Conservation (phyloP, 768 basidiomycete species). For the Boletus fagicola region DNA sequence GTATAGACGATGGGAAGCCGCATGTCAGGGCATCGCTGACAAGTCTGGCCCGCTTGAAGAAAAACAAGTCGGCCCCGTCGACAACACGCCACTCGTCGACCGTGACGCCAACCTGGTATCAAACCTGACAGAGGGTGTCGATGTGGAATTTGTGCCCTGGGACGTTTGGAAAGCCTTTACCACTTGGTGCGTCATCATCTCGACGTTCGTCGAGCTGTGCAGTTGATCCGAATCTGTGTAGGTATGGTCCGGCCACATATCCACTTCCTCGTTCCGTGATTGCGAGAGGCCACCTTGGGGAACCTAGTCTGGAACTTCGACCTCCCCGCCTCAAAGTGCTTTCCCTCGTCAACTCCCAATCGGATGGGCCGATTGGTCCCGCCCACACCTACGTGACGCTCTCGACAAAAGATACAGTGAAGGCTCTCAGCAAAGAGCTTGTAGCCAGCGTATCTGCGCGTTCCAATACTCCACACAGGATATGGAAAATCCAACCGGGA, state of each 20-base stretch:
- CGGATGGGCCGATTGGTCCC: constrained; percentile 29
- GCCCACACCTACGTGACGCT: constrained; percentile 42
- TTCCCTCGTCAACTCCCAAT: constrained; percentile 36
- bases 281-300: constrained; percentile 48
- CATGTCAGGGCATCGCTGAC: constrained; percentile 65
- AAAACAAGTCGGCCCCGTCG: constrained; percentile 66
- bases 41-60: constrained; percentile 65
- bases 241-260: constrained; percentile 66
- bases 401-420: constrained; percentile 52
- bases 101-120: constrained; percentile 43
- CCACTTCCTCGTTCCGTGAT: constrained; percentile 69
- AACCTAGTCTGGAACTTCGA: constrained; percentile 64
- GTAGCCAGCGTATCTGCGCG: constrained; percentile 37
- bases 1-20: constrained; percentile 75
- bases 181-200: constrained; percentile 46
- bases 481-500: constrained; percentile 58
- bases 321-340: constrained; percentile 65
- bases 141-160: constrained; percentile 75
- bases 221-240: constrained; percentile 30
- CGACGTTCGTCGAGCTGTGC: not conserved
- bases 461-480: constrained; percentile 44
- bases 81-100: constrained; percentile 68
- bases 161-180: constrained; percentile 68
- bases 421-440: constrained; percentile 40
- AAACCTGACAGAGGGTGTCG: constrained; percentile 55